Conservation (phyloP, 2,329 filamentous ascomycete species). For the Colletotrichum salicis region DNA sequence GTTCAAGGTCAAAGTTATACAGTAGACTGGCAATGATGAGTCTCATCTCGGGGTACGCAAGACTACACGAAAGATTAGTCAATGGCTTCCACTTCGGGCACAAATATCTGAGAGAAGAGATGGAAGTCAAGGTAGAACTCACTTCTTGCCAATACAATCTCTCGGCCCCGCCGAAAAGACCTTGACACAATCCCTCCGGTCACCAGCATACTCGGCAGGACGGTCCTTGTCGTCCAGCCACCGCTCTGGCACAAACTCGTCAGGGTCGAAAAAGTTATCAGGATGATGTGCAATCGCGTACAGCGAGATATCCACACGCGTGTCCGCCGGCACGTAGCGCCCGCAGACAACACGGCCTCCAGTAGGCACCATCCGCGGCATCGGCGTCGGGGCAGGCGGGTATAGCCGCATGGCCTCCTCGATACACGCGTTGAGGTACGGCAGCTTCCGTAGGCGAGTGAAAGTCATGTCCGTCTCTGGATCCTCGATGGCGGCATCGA, state of each 20-base stretch:
- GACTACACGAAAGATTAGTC: conserved; percentile 35
- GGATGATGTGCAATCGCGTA: conserved; percentile 30
- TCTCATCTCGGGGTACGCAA: conserved; percentile 61
- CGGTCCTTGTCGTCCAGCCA: conserved; percentile 42
- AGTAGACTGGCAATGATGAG: conserved; percentile 57
- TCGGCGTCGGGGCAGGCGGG: conserved; percentile 42
- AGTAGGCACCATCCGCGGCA: conserved; percentile 44
- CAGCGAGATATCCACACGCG: conserved; percentile 28
- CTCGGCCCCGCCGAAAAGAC: conserved; percentile 60
- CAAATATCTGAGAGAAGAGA: neutral
- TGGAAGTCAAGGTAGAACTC: conserved; percentile 37
- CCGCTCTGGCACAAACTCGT: conserved; percentile 59
- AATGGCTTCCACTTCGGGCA: neutral
- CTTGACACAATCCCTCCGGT: conserved; percentile 44
- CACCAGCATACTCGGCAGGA: conserved; percentile 9
- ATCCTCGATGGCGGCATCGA: conserved; percentile 37
- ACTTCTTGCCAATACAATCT: conserved; percentile 63
- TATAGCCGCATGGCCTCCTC: conserved; percentile 53
- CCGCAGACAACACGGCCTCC: conserved; percentile 47
- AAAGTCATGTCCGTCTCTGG: conserved; percentile 50
- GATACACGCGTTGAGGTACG: conserved; percentile 54
- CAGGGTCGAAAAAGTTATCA: conserved; percentile 55
- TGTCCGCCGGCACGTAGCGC: conserved; percentile 44
- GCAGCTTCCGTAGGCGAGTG: conserved; percentile 41
- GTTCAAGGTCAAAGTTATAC: conserved; percentile 56